These are phyloP conservation scores for Chlamydomonas asymmetrica DNA, from an alignment of 139 green algal species.

Conservation along the genomic window DNA sequence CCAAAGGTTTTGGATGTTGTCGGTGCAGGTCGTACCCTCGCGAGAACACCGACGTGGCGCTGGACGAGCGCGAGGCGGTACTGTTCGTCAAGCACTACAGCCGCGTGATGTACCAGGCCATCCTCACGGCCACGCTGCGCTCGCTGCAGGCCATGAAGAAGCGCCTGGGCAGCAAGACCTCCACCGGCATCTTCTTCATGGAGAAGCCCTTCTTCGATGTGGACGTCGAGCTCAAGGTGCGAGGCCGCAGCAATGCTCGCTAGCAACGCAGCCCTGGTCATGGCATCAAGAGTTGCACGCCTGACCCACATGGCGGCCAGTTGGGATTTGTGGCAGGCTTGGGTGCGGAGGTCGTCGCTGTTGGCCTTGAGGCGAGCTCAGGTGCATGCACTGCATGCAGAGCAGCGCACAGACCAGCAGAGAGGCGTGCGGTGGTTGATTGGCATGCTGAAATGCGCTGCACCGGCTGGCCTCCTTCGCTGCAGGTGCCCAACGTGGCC, in stretches of 20 bases:
- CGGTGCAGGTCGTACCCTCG: conserved; percentile 73
- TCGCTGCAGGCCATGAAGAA: conserved; percentile 79
- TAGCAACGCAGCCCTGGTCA: no score
- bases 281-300: no score
- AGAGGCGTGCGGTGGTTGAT: no score
- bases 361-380: no score
- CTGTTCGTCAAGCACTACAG: conserved; percentile 77
- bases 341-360: no score
- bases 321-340: no score
- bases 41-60: conserved; percentile 67
- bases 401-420: no score
- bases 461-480: neutral
- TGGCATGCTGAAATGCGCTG: no score
- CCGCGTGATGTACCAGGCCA: conserved; percentile 83
- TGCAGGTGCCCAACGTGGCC: conserved; percentile 73
- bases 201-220: conserved; percentile 87
- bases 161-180: conserved; percentile 63
- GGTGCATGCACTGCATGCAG: no score
- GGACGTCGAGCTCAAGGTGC: conserved; percentile 85
- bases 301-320: no score
- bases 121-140: conserved; percentile 70
- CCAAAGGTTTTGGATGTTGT: no score
- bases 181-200: conserved; percentile 73
- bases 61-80: conserved; percentile 50
- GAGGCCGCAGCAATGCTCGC: no score